Conservation (phyloP, 441 rosid genomes). For the Bruguiera hainesii region DNA sequence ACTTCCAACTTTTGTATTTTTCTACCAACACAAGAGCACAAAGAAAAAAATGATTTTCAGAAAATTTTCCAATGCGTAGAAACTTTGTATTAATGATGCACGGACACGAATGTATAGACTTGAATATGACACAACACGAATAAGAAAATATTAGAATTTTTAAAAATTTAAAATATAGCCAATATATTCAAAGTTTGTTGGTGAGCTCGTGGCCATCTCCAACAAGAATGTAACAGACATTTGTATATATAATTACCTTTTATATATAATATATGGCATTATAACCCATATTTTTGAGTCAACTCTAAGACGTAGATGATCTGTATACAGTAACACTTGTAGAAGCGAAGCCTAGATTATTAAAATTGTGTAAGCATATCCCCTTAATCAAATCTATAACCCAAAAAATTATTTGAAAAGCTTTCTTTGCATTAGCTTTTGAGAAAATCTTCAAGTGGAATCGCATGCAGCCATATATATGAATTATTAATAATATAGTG, state of each 20-base stretch:
- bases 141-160: too few species aligned
- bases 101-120: too few species aligned
- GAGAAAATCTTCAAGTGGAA: background rate
- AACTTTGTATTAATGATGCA: too few species aligned
- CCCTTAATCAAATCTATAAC: background rate
- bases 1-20: too few species aligned
- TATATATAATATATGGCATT: background rate
- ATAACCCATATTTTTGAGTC: slow-evolving; percentile 15
- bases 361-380: slow-evolving; percentile 15
- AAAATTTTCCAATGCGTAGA: too few species aligned
- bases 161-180: too few species aligned
- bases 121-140: too few species aligned
- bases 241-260: background rate
- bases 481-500: too few species aligned
- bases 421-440: slow-evolving; percentile 21
- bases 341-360: slow-evolving; percentile 34
- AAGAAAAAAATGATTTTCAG: too few species aligned
- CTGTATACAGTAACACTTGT: slow-evolving; percentile 30
- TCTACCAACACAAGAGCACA: too few species aligned
- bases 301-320: slow-evolving; percentile 23
- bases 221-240: background rate
- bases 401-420: slow-evolving; percentile 7
- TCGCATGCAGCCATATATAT: background rate
- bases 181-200: background rate
- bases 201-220: background rate